phyloP scores from a whole-genome alignment of 2,329 filamentous ascomycete species.

The Tolypocladium pustulatum region DNA sequence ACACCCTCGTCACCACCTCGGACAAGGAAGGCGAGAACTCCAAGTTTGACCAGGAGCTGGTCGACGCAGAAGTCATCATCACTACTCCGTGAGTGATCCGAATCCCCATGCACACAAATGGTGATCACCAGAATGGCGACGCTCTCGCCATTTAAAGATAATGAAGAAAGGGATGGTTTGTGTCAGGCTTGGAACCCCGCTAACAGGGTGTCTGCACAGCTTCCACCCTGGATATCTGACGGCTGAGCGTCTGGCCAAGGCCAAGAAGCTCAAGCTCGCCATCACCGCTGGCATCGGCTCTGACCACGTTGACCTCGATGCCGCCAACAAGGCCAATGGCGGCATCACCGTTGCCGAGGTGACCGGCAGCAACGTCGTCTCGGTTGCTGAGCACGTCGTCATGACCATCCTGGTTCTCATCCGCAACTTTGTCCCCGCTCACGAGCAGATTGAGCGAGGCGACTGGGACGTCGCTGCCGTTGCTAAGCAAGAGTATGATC shows the following conservation, averaged over 20 bases:
- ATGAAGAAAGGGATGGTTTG: neutral
- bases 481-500: conserved; percentile 96
- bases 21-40: conserved; percentile 95
- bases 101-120: neutral
- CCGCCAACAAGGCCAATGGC: conserved; percentile 96
- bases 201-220: conserved; percentile 29
- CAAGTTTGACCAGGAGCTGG: conserved; percentile 87
- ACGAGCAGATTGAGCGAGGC: conserved; percentile 81
- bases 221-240: conserved; percentile 99
- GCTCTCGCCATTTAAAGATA: neutral
- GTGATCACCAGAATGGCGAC: no score
- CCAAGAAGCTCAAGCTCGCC: conserved; percentile 97
- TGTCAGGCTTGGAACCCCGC: neutral
- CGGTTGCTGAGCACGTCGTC: conserved; percentile 95
- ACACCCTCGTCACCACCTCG: conserved; percentile 92
- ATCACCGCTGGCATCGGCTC: conserved; percentile 96
- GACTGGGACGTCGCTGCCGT: conserved; percentile 94
- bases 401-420: conserved; percentile 97
- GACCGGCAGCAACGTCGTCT: conserved; percentile 96
- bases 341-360: conserved; percentile 96
- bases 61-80: conserved; percentile 97
- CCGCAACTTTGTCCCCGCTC: conserved; percentile 96
- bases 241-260: conserved; percentile 89
- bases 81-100: conserved; percentile 67
- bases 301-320: conserved; percentile 94